Percentiles rank a stretch among this genome's conserved stretches.
These are phyloP conservation scores for Diospyros kaki DNA, from an alignment of 148 eudicot genomes.

Conservation along the genomic window DNA sequence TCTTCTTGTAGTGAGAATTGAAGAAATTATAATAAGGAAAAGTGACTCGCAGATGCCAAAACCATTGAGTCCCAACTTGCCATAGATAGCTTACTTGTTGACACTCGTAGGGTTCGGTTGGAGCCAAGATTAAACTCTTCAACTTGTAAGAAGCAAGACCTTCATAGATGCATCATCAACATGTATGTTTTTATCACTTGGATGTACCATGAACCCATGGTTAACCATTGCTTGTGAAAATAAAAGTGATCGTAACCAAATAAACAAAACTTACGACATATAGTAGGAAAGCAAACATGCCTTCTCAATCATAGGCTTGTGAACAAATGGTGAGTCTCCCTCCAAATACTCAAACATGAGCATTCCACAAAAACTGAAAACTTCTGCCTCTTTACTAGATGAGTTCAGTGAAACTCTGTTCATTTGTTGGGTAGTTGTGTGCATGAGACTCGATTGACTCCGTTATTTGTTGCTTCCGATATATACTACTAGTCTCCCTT, in stretches of 20 bases:
- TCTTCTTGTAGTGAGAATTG: slow-evolving; percentile 13
- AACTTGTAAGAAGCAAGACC: slow-evolving; percentile 52
- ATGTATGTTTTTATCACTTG: slow-evolving; percentile 15
- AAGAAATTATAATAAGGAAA: slow-evolving; percentile 49
- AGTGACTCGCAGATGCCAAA: slow-evolving; percentile 27
- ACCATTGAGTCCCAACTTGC: slow-evolving; percentile 40
- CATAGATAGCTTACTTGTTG: slow-evolving; percentile 28
- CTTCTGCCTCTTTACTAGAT: slow-evolving; percentile 42
- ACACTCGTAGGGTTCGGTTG: slow-evolving; percentile 31
- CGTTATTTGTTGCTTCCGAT: slow-evolving; percentile 27
- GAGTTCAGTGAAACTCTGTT: slow-evolving; percentile 25
- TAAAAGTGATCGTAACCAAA: background rate
- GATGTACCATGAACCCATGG: slow-evolving; percentile 16
- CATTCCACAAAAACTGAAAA: slow-evolving; percentile 27
- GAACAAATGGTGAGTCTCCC: slow-evolving; percentile 42
- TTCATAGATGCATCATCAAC: slow-evolving; percentile 18
- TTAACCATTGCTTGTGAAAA: slow-evolving; percentile 15
- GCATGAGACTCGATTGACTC: too few relatives aligned
- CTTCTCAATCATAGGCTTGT: slow-evolving; percentile 66
- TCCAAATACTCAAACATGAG: slow-evolving; percentile 58
- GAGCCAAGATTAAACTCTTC: slow-evolving; percentile 33
- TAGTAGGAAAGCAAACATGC: slow-evolving; percentile 19
- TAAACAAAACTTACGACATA: background rate
- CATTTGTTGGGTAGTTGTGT: background rate
- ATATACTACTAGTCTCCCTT: slow-evolving; percentile 31